phyloP scores from a whole-genome alignment of 1,284 basidiomycete genomes.

The Blastosporella zonata region DNA sequence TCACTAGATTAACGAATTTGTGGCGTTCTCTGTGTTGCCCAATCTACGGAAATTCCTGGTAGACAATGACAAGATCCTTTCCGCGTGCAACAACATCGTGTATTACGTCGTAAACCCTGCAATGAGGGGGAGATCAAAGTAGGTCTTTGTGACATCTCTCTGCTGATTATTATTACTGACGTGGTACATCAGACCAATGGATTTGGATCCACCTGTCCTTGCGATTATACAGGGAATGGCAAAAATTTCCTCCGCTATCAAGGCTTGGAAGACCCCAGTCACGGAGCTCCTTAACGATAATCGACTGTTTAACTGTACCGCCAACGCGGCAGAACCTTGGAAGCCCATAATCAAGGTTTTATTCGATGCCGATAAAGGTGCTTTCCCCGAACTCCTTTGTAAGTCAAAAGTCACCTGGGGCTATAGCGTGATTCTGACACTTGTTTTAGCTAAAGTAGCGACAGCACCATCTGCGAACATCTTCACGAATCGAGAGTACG shows the following conservation, averaged over 20 bases:
- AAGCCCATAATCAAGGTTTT: constrained; percentile 75
- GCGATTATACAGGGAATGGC: constrained; percentile 78
- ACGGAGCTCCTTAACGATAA: constrained; percentile 83
- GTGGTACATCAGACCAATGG: constrained; percentile 54
- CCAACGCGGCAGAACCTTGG: constrained; percentile 65
- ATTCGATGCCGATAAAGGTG: constrained; percentile 85
- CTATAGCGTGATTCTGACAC: constrained; percentile 5
- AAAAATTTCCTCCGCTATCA: constrained; percentile 73
- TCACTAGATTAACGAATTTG: constrained; percentile 72
- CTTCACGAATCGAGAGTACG: constrained; percentile 93
- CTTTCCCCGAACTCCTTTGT: constrained; percentile 84
- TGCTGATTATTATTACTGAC: constrained; percentile 3
- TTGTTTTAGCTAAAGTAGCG: constrained; percentile 67
- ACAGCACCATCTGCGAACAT: constrained; percentile 92
- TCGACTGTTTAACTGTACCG: constrained; percentile 79
- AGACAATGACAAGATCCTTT: constrained; percentile 82
- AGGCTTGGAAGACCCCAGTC: constrained; percentile 83
- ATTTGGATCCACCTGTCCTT: constrained; percentile 65
- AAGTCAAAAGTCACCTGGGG: constrained; percentile 17
- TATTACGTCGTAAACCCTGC: constrained; percentile 86
- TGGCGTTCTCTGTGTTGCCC: constrained; percentile 71
- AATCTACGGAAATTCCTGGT: constrained; percentile 78
- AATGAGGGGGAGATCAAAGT: constrained; percentile 72
- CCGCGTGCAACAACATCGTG: constrained; percentile 79
- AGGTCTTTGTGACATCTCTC: constrained; percentile 15